Conservation (phyloP, 2,329 filamentous ascomycete species). For the Dothideomycetidae sp. region DNA sequence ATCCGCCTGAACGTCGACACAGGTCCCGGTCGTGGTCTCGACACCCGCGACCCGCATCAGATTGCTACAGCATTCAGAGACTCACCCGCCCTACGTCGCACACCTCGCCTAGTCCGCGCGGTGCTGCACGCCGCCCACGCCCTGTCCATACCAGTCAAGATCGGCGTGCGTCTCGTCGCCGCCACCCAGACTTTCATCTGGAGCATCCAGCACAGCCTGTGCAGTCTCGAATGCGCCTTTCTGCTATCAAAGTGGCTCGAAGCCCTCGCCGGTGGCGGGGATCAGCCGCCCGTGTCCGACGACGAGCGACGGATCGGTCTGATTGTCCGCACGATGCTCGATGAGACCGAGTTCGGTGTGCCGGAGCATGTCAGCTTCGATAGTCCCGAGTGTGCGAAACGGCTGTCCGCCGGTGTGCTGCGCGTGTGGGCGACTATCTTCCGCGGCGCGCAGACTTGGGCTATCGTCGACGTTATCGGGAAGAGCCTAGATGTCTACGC, state of each 20-base stretch:
- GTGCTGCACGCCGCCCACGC: conserved; percentile 41
- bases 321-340: conserved; percentile 29
- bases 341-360: conserved; percentile 25
- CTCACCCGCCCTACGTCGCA: conserved; percentile 31
- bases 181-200: conserved; percentile 43
- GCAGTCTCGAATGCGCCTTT: conserved; percentile 41
- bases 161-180: conserved; percentile 41
- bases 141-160: conserved; percentile 40
- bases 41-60: conserved; percentile 29
- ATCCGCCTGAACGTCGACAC: conserved; percentile 34
- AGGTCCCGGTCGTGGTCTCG: conserved; percentile 30
- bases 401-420: conserved; percentile 27
- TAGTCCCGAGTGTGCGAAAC: conserved; percentile 20
- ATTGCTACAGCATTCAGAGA: conserved; percentile 28
- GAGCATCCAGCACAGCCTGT: conserved; percentile 43
- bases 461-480: conserved; percentile 29
- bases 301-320: conserved; percentile 26
- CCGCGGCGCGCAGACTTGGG: conserved; percentile 30
- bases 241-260: conserved; percentile 40
- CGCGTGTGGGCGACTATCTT: conserved; percentile 31
- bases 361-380: conserved; percentile 12
- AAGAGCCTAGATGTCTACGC: conserved; percentile 28
- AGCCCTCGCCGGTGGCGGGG: conserved; percentile 20
- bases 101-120: conserved; percentile 35
- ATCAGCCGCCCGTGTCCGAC: conserved; percentile 23